Evolutionary conservation across 78 protist species (phyloP).

Genomic region (Planoprotostelium fungivorum): DNA sequence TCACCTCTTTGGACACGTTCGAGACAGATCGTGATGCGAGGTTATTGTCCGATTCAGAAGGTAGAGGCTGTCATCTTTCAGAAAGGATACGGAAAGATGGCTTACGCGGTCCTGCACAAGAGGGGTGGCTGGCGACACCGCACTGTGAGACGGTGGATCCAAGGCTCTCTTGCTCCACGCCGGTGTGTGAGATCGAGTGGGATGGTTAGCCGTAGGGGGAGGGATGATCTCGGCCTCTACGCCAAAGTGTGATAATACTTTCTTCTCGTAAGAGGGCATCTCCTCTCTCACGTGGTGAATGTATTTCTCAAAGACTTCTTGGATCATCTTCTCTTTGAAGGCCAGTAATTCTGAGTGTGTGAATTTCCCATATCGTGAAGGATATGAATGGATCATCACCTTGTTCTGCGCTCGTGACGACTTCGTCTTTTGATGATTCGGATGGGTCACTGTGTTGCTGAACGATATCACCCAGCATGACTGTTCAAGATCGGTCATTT

Average conservation of each 20-base stretch:
- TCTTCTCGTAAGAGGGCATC: neutral
- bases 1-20: too few relatives aligned
- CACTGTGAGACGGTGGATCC: too few relatives aligned
- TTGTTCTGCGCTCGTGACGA: neutral
- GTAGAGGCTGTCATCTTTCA: neutral
- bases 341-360: neutral
- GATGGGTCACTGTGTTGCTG: neutral
- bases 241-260: neutral
- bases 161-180: too few relatives aligned
- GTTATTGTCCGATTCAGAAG: neutral
- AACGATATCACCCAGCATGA: neutral
- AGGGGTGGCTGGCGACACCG: too few relatives aligned
- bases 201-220: neutral
- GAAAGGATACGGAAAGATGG: neutral
- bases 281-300: neutral
- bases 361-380: neutral
- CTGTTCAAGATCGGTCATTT: too few relatives aligned
- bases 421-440: neutral
- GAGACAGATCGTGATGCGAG: too few relatives aligned
- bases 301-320: neutral
- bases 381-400: neutral
- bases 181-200: too few relatives aligned
- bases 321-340: neutral
- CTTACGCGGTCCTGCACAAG: too few relatives aligned
- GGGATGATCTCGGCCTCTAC: neutral